phyloP scores from a whole-genome alignment of 495 filamentous ascomycete genomes.

The Thozetella sp. region DNA sequence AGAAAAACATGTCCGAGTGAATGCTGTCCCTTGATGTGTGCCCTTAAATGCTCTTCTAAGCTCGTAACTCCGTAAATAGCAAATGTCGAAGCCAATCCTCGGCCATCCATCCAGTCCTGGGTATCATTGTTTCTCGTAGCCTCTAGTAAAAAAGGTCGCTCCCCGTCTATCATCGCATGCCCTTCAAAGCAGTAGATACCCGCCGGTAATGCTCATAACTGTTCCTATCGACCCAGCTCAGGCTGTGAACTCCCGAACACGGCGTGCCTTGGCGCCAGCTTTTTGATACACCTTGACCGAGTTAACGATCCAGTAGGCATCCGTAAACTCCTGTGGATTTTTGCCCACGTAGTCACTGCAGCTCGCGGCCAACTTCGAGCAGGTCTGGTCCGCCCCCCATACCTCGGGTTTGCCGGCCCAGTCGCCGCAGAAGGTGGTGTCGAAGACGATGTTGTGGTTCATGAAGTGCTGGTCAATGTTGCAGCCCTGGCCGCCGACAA shows the following conservation, averaged over 20 bases:
- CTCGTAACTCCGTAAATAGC: too few relatives aligned
- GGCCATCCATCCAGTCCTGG: too few relatives aligned
- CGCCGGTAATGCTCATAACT: too few relatives aligned
- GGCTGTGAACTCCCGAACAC: background rate
- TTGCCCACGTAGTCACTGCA: constrained; percentile 69
- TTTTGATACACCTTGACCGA: constrained; percentile 64
- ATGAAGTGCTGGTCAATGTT: constrained; percentile 67
- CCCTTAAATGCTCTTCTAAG: too few relatives aligned
- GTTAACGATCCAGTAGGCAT: constrained; percentile 76
- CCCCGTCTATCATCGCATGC: too few relatives aligned
- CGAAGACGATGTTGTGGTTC: constrained; percentile 74
- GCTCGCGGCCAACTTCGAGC: constrained; percentile 42
- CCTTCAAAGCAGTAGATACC: too few relatives aligned
- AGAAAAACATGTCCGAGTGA: too few relatives aligned
- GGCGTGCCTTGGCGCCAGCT: constrained; percentile 4
- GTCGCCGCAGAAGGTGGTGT: constrained; percentile 87
- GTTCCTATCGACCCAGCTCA: background rate
- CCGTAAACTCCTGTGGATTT: constrained; percentile 58
- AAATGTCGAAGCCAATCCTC: too few relatives aligned
- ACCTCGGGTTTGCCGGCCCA: constrained; percentile 72
- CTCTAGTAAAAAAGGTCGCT: too few relatives aligned
- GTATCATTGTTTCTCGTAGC: too few relatives aligned
- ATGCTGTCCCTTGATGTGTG: too few relatives aligned
- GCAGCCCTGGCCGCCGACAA: constrained; percentile 58
- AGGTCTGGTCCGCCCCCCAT: constrained; percentile 40